Evolutionary conservation across 768 basidiomycete species (phyloP).

Genomic region (Pisolithus tinctorius): DNA sequence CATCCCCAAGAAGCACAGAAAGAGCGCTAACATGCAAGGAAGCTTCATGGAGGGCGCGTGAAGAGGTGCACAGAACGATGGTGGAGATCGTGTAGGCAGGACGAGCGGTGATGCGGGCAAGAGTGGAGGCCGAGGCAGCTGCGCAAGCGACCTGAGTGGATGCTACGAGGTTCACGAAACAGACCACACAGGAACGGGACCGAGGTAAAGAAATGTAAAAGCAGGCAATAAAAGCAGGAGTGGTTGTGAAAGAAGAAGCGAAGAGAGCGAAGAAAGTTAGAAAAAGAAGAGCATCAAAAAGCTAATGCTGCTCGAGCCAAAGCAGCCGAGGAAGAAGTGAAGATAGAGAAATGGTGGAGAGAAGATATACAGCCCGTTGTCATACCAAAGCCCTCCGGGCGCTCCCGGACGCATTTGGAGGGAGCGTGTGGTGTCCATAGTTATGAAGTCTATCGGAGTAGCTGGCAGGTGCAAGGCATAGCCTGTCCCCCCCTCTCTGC

Average conservation of each 20-base stretch:
- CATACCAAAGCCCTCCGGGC: neutral
- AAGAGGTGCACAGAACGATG: constrained; percentile 4
- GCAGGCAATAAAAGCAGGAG: constrained; percentile 14
- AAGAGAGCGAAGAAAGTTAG: constrained; percentile 3
- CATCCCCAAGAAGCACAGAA: neutral
- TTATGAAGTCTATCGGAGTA: too few relatives aligned
- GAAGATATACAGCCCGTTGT: constrained; percentile 21
- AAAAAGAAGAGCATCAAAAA: constrained; percentile 6
- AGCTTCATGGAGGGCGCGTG: constrained; percentile 5
- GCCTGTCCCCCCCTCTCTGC: too few relatives aligned
- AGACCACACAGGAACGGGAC: constrained; percentile 13
- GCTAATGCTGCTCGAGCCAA: constrained; percentile 9
- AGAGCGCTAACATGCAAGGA: constrained; percentile 6
- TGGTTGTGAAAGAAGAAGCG: constrained; percentile 7
- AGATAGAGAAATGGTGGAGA: constrained; percentile 12
- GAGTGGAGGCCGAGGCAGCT: constrained; percentile 5
- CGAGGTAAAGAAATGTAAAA: constrained; percentile 9
- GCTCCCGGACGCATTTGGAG: too few relatives aligned
- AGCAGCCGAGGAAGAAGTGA: constrained; percentile 1
- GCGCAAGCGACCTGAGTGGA: constrained; percentile 4
- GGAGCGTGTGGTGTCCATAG: too few relatives aligned
- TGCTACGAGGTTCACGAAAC: neutral
- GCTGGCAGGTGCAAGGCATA: too few relatives aligned
- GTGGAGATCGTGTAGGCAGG: constrained; percentile 5
- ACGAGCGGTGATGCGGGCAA: neutral